Conservation (phyloP, 1,284 basidiomycete species). For the Cryptococcus sp. region DNA sequence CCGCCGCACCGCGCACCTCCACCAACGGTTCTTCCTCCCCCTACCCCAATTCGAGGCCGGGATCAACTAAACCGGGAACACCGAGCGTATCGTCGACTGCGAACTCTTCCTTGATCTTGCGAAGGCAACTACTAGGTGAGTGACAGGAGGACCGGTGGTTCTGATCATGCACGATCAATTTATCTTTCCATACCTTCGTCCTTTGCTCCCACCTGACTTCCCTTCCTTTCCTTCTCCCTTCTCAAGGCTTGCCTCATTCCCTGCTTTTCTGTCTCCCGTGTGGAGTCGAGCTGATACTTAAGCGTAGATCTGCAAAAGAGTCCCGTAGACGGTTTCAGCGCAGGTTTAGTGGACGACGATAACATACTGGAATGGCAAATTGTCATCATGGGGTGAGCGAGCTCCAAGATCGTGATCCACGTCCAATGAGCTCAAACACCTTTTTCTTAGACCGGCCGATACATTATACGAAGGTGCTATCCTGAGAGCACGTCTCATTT, state of each 20-base stretch:
- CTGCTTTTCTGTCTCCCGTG: too few species aligned
- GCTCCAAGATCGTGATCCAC: background rate
- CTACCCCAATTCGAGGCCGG: constrained; percentile 41
- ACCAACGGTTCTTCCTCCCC: constrained; percentile 26
- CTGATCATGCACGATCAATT: background rate
- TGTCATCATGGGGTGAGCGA: constrained; percentile 81
- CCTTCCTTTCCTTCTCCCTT: background rate
- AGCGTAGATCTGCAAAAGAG: constrained; percentile 73
- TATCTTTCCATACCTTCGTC: background rate
- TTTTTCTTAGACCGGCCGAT: constrained; percentile 69
- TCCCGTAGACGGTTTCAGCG: constrained; percentile 91
- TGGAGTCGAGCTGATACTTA: too few species aligned
- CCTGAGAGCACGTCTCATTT: constrained; percentile 81
- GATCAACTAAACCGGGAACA: constrained; percentile 39
- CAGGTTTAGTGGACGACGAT: constrained; percentile 88
- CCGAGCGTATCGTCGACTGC: constrained; percentile 30
- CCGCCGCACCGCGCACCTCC: constrained; percentile 22
- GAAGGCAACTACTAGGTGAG: constrained; percentile 67
- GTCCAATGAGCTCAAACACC: too few species aligned
- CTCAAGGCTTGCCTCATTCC: background rate
- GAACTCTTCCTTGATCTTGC: constrained; percentile 63
- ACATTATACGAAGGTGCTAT: constrained; percentile 93
- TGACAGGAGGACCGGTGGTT: background rate
- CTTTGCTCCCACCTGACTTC: background rate
- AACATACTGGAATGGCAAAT: constrained; percentile 94